A percentile compares a stretch with the other conserved stretches of the same genome.
phyloP scores from a whole-genome alignment of 73 alveolate genomes.

The Paramecium tetraurelia region DNA sequence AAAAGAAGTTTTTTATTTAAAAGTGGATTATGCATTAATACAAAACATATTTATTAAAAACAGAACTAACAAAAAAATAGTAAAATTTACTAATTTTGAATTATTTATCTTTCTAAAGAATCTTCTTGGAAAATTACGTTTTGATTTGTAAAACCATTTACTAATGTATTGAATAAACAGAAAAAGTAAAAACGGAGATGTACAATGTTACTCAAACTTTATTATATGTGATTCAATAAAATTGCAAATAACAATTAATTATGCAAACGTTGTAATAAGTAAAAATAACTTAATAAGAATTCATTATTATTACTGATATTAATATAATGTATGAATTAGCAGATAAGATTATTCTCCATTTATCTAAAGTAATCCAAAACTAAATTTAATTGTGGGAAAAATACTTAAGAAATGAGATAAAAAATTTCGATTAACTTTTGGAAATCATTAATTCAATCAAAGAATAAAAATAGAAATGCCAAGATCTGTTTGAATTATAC shows the following conservation, averaged over 20 bases:
- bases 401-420: not conserved
- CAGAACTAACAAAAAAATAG: not conserved
- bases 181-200: not conserved
- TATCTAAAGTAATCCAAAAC: not conserved
- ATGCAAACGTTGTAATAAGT: not conserved
- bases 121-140: not conserved
- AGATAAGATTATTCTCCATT: not conserved
- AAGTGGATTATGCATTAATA: not conserved
- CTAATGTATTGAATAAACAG: not conserved
- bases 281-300: not conserved
- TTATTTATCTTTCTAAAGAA: not conserved
- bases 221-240: not conserved
- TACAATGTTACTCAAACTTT: not conserved
- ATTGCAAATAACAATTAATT: not conserved
- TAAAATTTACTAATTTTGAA: not conserved
- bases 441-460: not conserved
- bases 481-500: not conserved
- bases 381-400: not conserved
- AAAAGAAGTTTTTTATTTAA: not conserved
- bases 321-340: not conserved
- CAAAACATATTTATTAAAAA: not conserved
- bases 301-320: not conserved
- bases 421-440: not conserved
- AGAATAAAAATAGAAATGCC: not conserved
- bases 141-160: not conserved